A percentile compares a stretch with the other conserved stretches of the same genome.
Conservation (phyloP, 352 stramenopile species). For the Elongisporangium anandrum region DNA sequence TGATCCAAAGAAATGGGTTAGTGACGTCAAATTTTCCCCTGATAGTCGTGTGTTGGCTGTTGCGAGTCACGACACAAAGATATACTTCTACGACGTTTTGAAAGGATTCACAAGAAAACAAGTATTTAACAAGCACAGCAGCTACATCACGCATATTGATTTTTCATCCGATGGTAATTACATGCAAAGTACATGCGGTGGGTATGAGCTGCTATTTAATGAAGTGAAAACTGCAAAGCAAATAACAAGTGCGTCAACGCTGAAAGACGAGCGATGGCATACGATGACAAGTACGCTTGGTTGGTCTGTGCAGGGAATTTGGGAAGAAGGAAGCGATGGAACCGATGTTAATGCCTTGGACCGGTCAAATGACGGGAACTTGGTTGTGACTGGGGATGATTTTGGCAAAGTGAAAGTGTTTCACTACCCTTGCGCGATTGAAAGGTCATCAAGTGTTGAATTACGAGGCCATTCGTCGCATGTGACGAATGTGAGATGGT, state of each 20-base stretch:
- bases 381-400: conserved; percentile 80
- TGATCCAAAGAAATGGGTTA: conserved; percentile 66
- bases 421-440: conserved; percentile 65
- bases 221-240: conserved; percentile 64
- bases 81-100: conserved; percentile 76
- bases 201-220: conserved; percentile 88
- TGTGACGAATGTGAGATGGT: conserved; percentile 78
- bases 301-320: conserved; percentile 91
- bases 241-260: conserved; percentile 68
- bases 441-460: conserved; percentile 49
- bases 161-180: conserved; percentile 67
- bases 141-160: conserved; percentile 75
- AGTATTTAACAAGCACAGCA: conserved; percentile 78
- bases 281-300: conserved; percentile 84
- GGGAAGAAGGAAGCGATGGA: conserved; percentile 65
- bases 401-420: conserved; percentile 87
- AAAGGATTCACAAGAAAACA: conserved; percentile 63
- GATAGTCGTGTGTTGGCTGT: conserved; percentile 56
- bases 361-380: conserved; percentile 52
- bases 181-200: conserved; percentile 71
- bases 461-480: conserved; percentile 73
- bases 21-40: conserved; percentile 68
- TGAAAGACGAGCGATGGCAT: conserved; percentile 89
- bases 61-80: conserved; percentile 62
- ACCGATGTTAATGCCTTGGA: conserved; percentile 81